Evolutionary conservation across 768 basidiomycete species (phyloP).

Genomic region (Amanita thiersii): DNA sequence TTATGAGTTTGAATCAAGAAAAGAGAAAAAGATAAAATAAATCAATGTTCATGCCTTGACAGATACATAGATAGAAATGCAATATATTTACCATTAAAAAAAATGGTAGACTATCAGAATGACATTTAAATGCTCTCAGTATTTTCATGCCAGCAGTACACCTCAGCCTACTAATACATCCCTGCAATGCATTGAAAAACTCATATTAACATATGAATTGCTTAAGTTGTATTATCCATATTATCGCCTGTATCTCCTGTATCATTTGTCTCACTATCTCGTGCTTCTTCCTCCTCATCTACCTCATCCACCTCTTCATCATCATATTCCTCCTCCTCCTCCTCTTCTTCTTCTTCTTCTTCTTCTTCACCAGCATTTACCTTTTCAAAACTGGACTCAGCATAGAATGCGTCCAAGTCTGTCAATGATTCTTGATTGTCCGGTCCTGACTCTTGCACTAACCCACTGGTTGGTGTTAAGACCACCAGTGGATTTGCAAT

Average conservation of each 20-base stretch:
- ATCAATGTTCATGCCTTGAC: no score
- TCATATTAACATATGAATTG: no score
- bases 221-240: no score
- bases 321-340: constrained; percentile 12
- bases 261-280: not conserved
- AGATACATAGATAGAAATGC: no score
- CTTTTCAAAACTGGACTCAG: constrained; percentile 27
- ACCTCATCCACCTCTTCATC: constrained; percentile 11
- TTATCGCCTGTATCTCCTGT: not conserved
- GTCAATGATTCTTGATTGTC: constrained; percentile 37
- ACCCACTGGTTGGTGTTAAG: constrained; percentile 43
- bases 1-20: no score
- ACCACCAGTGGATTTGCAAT: constrained; percentile 38
- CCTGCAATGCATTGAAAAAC: no score
- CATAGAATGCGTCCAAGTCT: constrained; percentile 77
- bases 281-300: constrained; percentile 4
- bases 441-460: constrained; percentile 34
- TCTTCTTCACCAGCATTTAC: constrained; percentile 16
- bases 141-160: no score
- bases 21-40: no score
- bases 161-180: no score
- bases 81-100: no score
- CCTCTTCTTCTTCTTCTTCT: constrained; percentile 9
- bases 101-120: no score
- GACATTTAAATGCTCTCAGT: no score